Base-by-base conservation (phyloP, 257 asterid species). In the Osmanthus fragrans region DNA sequence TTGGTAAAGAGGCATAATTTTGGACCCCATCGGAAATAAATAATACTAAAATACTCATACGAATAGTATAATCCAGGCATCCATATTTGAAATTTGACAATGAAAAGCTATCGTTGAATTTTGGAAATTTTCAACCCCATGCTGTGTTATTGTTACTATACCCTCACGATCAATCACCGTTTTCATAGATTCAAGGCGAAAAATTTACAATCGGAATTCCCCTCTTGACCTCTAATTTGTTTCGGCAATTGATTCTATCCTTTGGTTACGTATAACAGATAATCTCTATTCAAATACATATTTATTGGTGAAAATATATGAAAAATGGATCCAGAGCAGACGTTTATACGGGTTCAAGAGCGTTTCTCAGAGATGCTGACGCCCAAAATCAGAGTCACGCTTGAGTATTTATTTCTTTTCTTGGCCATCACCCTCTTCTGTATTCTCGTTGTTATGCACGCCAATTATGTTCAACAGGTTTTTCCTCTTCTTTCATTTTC, bases 401-500 rank as follows among this genome's bases (percentile, higher is more conserved):
- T 95, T 37, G 99, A 95, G 83, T 95, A 90, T 77, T 83, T 95
- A 63, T 89, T 90, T 84, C 92, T 95, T 30, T 87, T 93, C 77
- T 66, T 92, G 73, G 99, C 99, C 76, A 80, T 95, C 71, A 89
- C 96, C 73, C 97, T 93, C 77, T 95, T 95, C 90, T 87, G 88
- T 80, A 89, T 95, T 75, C 98, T 95, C 76, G 99, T 95, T 64
- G 97, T 95, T 70, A 93, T 95, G 99, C 99, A 95, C 97, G 98
- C 98, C 81, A 95, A 95, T 88, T 95, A 95, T 80, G 99, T 95
- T 83, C 99, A 93, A 76, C 99, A 95, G 97, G 99, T 94, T 29
- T 29, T 68, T 34, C n/a, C 47, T 60, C 27, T 68, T 70, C 8
- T 72, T 30, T 47, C 8, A 8, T 5, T 32, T 66, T 74, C 39